phyloP scores from a whole-genome alignment of 2,329 filamentous ascomycete genomes.

The Coniella vitis region DNA sequence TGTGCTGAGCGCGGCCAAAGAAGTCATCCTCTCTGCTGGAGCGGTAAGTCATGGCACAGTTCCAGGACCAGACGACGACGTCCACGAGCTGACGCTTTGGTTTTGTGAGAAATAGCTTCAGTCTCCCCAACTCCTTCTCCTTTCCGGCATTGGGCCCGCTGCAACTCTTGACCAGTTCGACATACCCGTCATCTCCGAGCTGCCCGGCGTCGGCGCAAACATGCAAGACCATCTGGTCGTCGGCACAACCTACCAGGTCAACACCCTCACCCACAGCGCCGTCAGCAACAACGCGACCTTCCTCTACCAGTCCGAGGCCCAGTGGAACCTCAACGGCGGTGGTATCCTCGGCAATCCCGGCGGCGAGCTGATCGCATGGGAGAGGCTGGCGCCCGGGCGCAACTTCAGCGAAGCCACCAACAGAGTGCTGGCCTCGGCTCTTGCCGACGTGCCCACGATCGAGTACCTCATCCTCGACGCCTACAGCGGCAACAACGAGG shows the following conservation, averaged over 20 bases:
- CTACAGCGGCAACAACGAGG: background rate
- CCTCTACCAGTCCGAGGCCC: too few relatives aligned
- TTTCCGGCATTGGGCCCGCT: background rate
- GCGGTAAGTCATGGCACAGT: background rate
- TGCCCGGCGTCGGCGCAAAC: slow-evolving; percentile 12
- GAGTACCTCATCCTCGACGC: background rate
- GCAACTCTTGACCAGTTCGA: background rate
- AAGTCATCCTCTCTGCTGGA: background rate
- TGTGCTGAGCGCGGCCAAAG: background rate
- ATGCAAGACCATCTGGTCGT: background rate
- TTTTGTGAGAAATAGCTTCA: too few relatives aligned
- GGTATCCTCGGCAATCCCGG: background rate
- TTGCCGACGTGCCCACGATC: background rate
- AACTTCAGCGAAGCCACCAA: background rate
- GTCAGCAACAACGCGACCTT: too few relatives aligned
- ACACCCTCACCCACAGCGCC: background rate
- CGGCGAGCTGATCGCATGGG: background rate
- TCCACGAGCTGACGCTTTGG: background rate
- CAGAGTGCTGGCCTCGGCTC: background rate
- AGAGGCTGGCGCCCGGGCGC: background rate
- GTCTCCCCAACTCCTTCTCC: too few relatives aligned
- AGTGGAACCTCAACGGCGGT: background rate
- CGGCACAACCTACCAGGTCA: background rate
- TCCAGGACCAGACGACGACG: background rate
- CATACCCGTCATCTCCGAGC: slow-evolving; percentile 10